phyloP scores from a whole-genome alignment of 257 asterid genomes.

The Solanum phureja region DNA sequence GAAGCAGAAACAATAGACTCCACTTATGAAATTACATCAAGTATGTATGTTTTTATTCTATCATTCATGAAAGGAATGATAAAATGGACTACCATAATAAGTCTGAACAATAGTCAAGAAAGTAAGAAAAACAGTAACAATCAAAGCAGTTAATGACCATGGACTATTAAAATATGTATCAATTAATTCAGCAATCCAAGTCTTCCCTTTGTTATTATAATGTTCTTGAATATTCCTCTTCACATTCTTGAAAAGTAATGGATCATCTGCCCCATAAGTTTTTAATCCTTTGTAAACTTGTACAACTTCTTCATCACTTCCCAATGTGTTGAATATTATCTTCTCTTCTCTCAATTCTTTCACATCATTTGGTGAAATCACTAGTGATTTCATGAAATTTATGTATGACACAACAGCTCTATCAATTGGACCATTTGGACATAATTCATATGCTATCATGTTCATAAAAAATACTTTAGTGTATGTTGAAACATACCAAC shows the following conservation, averaged over 20 bases:
- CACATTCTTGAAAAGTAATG: not conserved
- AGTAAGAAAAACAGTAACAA: not conserved
- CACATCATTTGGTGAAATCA: slow-evolving; percentile 14
- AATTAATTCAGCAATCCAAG: not conserved
- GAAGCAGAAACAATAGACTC: not conserved
- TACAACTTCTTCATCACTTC: slow-evolving; percentile 19
- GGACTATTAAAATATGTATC: not conserved
- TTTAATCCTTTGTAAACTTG: not conserved
- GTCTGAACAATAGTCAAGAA: not conserved
- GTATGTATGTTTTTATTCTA: too few species aligned
- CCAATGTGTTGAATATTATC: slow-evolving; percentile 11
- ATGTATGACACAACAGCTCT: not conserved
- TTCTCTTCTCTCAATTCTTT: slow-evolving; percentile 16
- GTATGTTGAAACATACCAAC: not conserved
- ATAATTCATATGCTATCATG: slow-evolving; percentile 25
- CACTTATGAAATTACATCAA: too few species aligned
- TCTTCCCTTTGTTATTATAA: not conserved
- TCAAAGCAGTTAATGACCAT: not conserved
- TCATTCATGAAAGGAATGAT: not conserved
- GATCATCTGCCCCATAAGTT: not conserved
- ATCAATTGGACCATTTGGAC: not conserved
- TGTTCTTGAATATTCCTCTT: not conserved
- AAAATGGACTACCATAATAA: not conserved
- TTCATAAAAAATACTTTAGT: slow-evolving; percentile 10
- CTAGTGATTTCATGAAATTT: slow-evolving; percentile 24